phyloP scores from a whole-genome alignment of 495 filamentous ascomycete genomes.

The Choiromyces venosus region DNA sequence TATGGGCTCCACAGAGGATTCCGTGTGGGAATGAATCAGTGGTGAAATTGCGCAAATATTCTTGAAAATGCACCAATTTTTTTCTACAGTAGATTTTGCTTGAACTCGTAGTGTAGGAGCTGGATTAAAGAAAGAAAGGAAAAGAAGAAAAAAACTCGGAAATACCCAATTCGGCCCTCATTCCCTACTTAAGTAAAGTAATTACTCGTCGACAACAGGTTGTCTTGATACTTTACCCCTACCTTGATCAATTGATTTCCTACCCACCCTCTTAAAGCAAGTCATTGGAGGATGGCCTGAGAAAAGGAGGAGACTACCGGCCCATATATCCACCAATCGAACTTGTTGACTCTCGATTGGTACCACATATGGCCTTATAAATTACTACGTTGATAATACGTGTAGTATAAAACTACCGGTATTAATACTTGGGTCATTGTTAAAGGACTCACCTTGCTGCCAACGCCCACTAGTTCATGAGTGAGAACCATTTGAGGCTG shows the following conservation, averaged over 20 bases:
- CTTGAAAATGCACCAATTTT: background rate
- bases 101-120: background rate
- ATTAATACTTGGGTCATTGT: background rate
- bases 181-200: background rate
- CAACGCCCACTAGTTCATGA: background rate
- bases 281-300: background rate
- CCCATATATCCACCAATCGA: background rate
- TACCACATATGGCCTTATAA: background rate
- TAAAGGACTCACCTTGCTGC: background rate
- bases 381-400: background rate
- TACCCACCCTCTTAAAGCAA: background rate
- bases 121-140: too few relatives aligned
- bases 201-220: background rate
- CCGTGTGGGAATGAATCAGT: background rate
- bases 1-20: too few relatives aligned
- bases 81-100: background rate
- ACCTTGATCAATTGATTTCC: too few relatives aligned
- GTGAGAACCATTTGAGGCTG: background rate
- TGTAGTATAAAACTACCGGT: too few relatives aligned
- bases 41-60: background rate
- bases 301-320: background rate
- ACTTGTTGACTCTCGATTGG: background rate
- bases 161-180: too few relatives aligned
- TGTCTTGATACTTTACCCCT: too few relatives aligned
- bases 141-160: background rate